phyloP scores from a whole-genome alignment of 306 rosid species.

The Astragalus glycyphyllos region DNA sequence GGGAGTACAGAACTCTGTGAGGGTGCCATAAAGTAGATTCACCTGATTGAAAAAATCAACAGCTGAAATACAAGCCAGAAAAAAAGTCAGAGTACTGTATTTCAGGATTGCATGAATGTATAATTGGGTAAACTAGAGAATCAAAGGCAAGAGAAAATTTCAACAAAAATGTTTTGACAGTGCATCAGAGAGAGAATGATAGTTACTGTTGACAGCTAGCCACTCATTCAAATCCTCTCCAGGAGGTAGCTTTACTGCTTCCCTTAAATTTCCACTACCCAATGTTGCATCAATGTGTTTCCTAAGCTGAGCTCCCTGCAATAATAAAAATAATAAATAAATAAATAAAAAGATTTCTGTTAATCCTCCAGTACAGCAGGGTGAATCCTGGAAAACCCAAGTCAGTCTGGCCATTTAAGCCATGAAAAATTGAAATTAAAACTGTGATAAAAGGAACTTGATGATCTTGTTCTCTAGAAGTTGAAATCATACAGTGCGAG shows the following conservation, averaged over 20 bases:
- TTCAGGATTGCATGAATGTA: conserved; percentile 43
- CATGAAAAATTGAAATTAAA: conserved; percentile 12
- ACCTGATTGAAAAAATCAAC: conserved; percentile 99
- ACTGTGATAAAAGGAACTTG: conserved; percentile 11
- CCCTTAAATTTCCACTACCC: conserved; percentile 97
- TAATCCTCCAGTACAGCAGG: conserved; percentile 1
- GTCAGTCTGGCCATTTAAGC: neutral
- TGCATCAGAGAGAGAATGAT: conserved; percentile 43
- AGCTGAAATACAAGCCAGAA: conserved; percentile 59
- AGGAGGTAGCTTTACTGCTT: conserved; percentile 99
- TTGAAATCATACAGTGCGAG: conserved; percentile 4
- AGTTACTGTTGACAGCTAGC: conserved; percentile 98
- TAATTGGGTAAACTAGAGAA: conserved; percentile 36
- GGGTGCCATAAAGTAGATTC: conserved; percentile 97
- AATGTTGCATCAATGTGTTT: conserved; percentile 98
- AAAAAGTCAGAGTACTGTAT: conserved; percentile 40
- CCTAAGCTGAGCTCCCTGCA: conserved; percentile 99
- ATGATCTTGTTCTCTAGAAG: conserved; percentile 13
- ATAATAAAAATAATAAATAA: too few species aligned
- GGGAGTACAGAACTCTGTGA: conserved; percentile 95
- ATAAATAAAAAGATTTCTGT: conserved; percentile 23
- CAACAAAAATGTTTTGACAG: conserved; percentile 38
- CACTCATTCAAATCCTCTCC: conserved; percentile 99
- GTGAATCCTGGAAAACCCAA: conserved; percentile 23
- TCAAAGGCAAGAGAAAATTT: conserved; percentile 29